phyloP scores from a whole-genome alignment of 129 eudicot genomes.

The Chrysanthemum makinoi region DNA sequence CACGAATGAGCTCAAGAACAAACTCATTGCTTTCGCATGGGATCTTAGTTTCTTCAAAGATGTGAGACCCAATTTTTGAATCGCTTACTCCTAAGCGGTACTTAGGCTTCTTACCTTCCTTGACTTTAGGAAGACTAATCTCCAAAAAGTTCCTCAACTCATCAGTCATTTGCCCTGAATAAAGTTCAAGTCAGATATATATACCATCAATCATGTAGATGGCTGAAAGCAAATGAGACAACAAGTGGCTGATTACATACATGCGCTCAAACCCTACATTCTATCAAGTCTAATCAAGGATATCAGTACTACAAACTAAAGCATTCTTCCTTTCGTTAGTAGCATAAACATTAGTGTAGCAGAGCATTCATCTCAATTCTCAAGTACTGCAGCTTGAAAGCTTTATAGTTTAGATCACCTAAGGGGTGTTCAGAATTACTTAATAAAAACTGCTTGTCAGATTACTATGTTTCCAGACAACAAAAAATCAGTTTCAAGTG shows the following conservation, averaged over 20 bases:
- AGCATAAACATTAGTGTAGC: neutral
- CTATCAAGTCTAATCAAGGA: neutral
- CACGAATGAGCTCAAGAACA: constrained; percentile 86
- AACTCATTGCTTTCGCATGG: constrained; percentile 91
- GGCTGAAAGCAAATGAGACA: neutral
- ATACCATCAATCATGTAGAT: constrained; percentile 11
- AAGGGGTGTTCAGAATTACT: no score
- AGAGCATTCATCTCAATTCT: neutral
- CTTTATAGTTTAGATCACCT: no score
- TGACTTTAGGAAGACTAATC: constrained; percentile 64
- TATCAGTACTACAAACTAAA: neutral
- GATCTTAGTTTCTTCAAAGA: constrained; percentile 70
- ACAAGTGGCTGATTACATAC: neutral
- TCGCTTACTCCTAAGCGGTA: constrained; percentile 74
- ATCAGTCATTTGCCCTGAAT: constrained; percentile 81
- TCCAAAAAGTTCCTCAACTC: constrained; percentile 83
- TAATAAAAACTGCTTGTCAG: no score
- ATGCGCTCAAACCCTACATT: neutral
- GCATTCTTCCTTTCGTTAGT: neutral
- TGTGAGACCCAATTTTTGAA: constrained; percentile 81
- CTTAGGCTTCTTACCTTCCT: constrained; percentile 79
- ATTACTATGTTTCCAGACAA: no score
- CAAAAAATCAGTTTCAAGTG: no score
- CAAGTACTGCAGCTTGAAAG: no score
- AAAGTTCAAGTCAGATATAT: neutral